A percentile compares a stretch with the other conserved stretches of the same genome.
These are phyloP conservation scores for Chytriomyces confervae DNA, from an alignment of 192 early-diverging fungal species.

Conservation along the genomic window DNA sequence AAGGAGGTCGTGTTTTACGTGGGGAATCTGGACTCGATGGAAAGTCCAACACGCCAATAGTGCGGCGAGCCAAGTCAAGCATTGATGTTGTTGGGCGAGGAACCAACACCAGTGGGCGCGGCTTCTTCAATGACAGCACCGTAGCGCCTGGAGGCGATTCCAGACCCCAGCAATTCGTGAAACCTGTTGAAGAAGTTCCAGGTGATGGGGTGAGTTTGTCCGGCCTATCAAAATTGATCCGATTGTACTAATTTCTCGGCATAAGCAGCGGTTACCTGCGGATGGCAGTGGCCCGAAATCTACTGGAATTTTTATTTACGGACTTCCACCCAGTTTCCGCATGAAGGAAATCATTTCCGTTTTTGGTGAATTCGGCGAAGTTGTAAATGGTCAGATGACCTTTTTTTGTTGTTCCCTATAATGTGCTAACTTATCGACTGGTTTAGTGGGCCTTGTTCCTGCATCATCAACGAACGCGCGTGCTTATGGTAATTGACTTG, in stretches of 20 bases:
- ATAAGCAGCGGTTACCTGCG: neutral
- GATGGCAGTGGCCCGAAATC: constrained; percentile 30
- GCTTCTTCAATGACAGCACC: too few relatives aligned
- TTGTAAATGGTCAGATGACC: constrained; percentile 45
- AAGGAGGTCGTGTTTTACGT: too few relatives aligned
- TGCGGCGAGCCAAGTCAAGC: too few relatives aligned
- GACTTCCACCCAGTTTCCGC: constrained; percentile 49
- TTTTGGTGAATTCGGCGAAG: constrained; percentile 51
- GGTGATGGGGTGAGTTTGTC: too few relatives aligned
- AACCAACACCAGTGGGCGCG: too few relatives aligned
- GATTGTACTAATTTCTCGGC: neutral
- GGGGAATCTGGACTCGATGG: too few relatives aligned
- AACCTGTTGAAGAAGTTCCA: neutral
- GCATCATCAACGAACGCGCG: neutral
- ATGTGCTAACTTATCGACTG: constrained; percentile 9
- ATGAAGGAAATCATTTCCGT: constrained; percentile 49
- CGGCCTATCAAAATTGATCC: too few relatives aligned
- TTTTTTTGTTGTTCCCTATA: neutral
- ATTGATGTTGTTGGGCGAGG: too few relatives aligned
- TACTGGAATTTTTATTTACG: constrained; percentile 47
- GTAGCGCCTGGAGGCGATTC: too few relatives aligned
- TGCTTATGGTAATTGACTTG: constrained; percentile 18
- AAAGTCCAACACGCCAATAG: too few relatives aligned
- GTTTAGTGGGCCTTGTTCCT: constrained; percentile 6
- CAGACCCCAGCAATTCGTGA: neutral